Evolutionary conservation across 176 grass and related monocot genomes (phyloP).

Genomic region (Chrysopogon serrulatus): DNA sequence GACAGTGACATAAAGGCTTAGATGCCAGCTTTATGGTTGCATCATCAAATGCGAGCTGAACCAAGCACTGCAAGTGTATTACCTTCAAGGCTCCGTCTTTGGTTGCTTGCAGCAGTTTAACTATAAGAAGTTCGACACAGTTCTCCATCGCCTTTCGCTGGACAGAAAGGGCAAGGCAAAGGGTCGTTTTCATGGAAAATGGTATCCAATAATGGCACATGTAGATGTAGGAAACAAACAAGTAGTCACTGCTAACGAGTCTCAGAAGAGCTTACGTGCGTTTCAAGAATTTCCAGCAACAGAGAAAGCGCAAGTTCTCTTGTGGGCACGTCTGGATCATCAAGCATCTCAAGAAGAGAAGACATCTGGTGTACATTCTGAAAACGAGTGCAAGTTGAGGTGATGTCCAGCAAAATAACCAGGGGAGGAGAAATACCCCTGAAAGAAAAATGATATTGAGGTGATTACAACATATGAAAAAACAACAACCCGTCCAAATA

Average conservation of each 20-base stretch:
- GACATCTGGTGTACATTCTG: conserved; percentile 76
- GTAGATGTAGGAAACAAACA: conserved; percentile 10
- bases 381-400: conserved; percentile 11
- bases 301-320: conserved; percentile 78
- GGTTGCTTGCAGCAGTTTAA: conserved; percentile 73
- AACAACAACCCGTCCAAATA: conserved; percentile 10
- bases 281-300: conserved; percentile 73
- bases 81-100: conserved; percentile 84
- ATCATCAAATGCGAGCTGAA: conserved; percentile 2
- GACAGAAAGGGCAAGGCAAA: conserved; percentile 25
- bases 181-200: conserved; percentile 28
- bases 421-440: conserved; percentile 3
- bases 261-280: conserved; percentile 44
- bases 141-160: conserved; percentile 73
- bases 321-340: conserved; percentile 59
- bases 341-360: conserved; percentile 72
- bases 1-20: conserved; percentile 17
- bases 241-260: background rate
- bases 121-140: conserved; percentile 61
- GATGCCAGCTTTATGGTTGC: conserved; percentile 8
- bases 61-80: background rate
- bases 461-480: background rate
- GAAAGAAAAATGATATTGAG: background rate
- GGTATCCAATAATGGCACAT: conserved; percentile 6
- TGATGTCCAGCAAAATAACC: background rate